Conservation (phyloP, 2,329 filamentous ascomycete species). For the Neoscytalidium dimidiatum region DNA sequence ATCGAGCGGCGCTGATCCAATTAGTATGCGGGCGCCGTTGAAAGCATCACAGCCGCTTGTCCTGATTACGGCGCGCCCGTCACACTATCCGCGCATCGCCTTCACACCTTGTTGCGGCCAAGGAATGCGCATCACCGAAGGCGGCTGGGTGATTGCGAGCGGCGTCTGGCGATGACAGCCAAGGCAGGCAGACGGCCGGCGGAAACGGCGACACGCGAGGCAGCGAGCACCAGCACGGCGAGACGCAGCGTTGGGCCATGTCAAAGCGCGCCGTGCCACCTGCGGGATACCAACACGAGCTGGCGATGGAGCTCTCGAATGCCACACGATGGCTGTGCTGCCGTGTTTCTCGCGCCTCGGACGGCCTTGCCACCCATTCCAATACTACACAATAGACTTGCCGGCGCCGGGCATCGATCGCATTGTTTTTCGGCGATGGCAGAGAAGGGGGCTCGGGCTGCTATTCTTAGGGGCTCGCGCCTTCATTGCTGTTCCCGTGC, state of each 20-base stretch:
- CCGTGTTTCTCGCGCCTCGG: constrained; percentile 1
- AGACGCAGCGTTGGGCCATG: background rate
- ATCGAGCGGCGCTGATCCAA: background rate
- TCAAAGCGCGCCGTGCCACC: background rate
- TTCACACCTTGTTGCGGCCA: too few species aligned
- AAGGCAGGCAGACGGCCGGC: too few species aligned
- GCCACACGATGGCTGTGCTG: constrained; percentile 9
- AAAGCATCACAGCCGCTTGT: background rate
- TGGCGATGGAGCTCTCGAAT: background rate
- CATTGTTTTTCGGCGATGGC: background rate
- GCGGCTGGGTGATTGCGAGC: constrained; percentile 13
- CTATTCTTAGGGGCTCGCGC: constrained; percentile 7
- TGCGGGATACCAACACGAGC: background rate
- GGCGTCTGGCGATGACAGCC: background rate
- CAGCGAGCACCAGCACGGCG: background rate
- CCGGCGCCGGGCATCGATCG: background rate
- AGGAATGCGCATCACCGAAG: background rate
- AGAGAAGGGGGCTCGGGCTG: background rate
- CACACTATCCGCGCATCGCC: background rate
- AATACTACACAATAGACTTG: background rate
- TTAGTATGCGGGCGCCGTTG: constrained; percentile 3
- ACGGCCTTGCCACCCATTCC: constrained; percentile 10
- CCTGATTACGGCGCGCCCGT: background rate
- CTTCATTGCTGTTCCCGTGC: background rate
- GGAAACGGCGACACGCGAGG: background rate